These are phyloP conservation scores for Tulasnella sp. DNA, from an alignment of 768 basidiomycete species.

Conservation along the genomic window DNA sequence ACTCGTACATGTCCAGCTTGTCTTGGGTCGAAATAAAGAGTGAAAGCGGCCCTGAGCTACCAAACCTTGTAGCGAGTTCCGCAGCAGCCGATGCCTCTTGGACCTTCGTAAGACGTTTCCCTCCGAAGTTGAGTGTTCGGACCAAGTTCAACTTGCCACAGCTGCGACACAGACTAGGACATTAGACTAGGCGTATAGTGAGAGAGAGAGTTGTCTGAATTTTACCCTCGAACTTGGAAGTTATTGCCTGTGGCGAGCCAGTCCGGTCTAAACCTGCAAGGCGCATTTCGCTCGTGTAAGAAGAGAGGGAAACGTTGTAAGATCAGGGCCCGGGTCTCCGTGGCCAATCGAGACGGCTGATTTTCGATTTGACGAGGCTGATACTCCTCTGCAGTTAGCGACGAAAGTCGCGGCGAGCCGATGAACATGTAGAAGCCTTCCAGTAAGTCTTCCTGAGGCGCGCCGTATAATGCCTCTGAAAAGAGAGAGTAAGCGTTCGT, in stretches of 20 bases:
- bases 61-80: constrained; percentile 29
- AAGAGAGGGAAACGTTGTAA: constrained; percentile 83
- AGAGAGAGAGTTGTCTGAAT: too few species aligned
- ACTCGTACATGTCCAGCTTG: constrained; percentile 88
- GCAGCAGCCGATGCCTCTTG: constrained; percentile 70
- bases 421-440: constrained; percentile 74
- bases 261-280: constrained; percentile 22
- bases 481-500: constrained; percentile 70
- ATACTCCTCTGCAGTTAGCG: constrained; percentile 68
- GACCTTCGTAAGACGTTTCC: constrained; percentile 37
- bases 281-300: constrained; percentile 65
- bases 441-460: constrained; percentile 82
- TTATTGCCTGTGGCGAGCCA: constrained; percentile 26
- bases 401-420: constrained; percentile 63
- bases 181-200: too few species aligned
- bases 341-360: constrained; percentile 35
- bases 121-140: constrained; percentile 48
- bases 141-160: constrained; percentile 46
- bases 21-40: constrained; percentile 67
- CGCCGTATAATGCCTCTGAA: constrained; percentile 59
- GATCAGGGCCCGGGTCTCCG: constrained; percentile 48
- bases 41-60: constrained; percentile 49
- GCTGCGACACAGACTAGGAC: background rate
- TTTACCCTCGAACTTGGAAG: constrained; percentile 26
- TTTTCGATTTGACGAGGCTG: constrained; percentile 43